Evolutionary conservation across 805 yeast genomes (phyloP), one percentile per base, ranked within the genome.

Genomic region (Clavispora phyllophila): DNA sequence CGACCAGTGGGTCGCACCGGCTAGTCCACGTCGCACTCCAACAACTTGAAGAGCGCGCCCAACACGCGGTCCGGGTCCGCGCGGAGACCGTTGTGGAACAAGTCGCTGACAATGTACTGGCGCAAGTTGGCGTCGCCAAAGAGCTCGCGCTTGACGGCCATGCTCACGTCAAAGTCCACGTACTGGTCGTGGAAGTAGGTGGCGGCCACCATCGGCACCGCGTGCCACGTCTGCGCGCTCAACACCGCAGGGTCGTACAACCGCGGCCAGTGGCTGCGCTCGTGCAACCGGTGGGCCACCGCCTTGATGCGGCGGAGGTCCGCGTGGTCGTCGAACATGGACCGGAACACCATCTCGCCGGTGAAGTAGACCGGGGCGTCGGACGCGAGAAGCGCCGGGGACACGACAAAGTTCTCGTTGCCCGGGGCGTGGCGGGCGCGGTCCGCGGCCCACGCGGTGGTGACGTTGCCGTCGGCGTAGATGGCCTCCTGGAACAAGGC

Each of bases 401-500:
- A 23, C 40, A 43, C 59, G 4, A 62, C 63, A 46, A 62, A 70
- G 15, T 42, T 43, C 23, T 49, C 47, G 46, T 62, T 56, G 10
- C 53, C 63, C 15, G 53, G 47, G 2, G 28, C 38, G 31, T 57
- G 51, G 46, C 73, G 58, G 37, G 60, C 46, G 37, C 72, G 58
- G 13, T 73, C 70, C 2, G 81, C 82, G 6, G 76, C 57, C 84
- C 84, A 79, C 39, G 66, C 48, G 5, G 42, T 42, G 1, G 61
- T 60, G n/a, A 31, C 19, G 15, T 29, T 40, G 17, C 42, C 46
- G 49, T 76, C 78, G 45, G 75, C 62, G 55, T 79, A 79, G 13
- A 79, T 78, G 5, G 81, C 78, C 48, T 79, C 84, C 53, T 78
- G 82, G 48, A 78, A 70, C 32, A 80, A 61, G 3, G 79, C 78